Evolutionary conservation across 2,329 filamentous ascomycete genomes (phyloP).

Genomic region (Pseudopithomyces chartarum): DNA sequence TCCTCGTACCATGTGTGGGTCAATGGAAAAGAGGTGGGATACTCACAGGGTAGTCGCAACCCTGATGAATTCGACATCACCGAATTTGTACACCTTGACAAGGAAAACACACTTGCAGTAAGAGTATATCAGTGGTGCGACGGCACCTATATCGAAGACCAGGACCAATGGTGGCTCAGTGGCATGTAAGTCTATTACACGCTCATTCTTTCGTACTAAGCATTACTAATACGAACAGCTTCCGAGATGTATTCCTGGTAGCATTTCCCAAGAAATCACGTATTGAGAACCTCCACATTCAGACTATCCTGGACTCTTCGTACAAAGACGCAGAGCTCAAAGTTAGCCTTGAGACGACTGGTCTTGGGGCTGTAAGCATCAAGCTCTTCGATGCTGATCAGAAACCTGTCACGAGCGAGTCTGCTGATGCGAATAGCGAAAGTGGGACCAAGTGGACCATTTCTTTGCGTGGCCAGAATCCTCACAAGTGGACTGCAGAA

Average conservation of each 20-base stretch:
- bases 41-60: constrained; percentile 71
- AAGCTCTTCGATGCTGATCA: constrained; percentile 52
- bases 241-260: constrained; percentile 68
- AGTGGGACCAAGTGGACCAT: background rate
- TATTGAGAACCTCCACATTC: constrained; percentile 65
- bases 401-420: constrained; percentile 9
- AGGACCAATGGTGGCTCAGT: constrained; percentile 71
- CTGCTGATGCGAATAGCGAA: constrained; percentile 10
- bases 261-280: constrained; percentile 57
- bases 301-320: constrained; percentile 57
- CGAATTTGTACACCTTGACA: constrained; percentile 50
- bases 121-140: constrained; percentile 74
- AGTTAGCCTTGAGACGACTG: constrained; percentile 50
- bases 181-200: constrained; percentile 46
- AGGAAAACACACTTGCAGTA: constrained; percentile 63
- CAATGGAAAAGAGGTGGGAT: constrained; percentile 68
- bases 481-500: constrained; percentile 72
- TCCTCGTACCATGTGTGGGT: constrained; percentile 73
- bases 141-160: constrained; percentile 71
- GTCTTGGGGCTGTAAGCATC: constrained; percentile 50
- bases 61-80: constrained; percentile 73
- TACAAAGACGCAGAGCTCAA: constrained; percentile 59
- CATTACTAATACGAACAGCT: constrained; percentile 55
- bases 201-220: background rate
- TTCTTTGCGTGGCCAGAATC: constrained; percentile 51